Evolutionary conservation across 345 rosid species (phyloP), one percentile per base, ranked within the genome.

Genomic region (Eucalyptus grandis): DNA sequence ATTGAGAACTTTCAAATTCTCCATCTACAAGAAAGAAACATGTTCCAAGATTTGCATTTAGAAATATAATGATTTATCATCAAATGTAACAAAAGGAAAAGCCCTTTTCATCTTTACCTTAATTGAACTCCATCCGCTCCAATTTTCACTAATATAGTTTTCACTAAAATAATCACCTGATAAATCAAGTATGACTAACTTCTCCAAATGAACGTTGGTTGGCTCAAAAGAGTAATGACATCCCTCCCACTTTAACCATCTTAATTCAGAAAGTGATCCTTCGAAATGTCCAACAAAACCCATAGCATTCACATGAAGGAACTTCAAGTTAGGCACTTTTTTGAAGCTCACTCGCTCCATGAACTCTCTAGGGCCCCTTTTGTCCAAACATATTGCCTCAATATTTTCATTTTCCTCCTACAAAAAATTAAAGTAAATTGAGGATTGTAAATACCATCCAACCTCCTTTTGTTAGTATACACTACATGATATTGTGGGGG

Each of bases 331-430:
- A 8, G 58, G 58, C 58, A 54, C 21, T 54, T 9, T 54, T 54
- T 1, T 22, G 24, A 19, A 54, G 58, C 26, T 54, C 26, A 1
- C 0, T 21, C 2, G 58, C 26, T 0, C 0, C 5, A 54, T 7
- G 26, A 54, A 54, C 58, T 54, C 58, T 0, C 0, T 19, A 0
- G 58, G 8, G 58, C 58, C 26, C 1, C 3, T 54, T 54, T 54
- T 1, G 1, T 54, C 58, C 0, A 54, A 2, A 54, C 2, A 5
- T 54, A 54, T 11, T 54, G 58, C 58, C 58, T 54, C 26, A 7
- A 54, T 54, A 0, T 19, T 8, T 53, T 53, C 58, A 53, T 53
- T 7, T 0, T 19, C 5, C 0, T 15, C 0, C 54, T 51, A 51
- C 21, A 11, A 49, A 49, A 44, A 49, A 49, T 4, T 3, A 51